A percentile compares a stretch with the other conserved stretches of the same genome.
phyloP scores from a whole-genome alignment of 257 asterid species.

The Henckelia pumila region DNA sequence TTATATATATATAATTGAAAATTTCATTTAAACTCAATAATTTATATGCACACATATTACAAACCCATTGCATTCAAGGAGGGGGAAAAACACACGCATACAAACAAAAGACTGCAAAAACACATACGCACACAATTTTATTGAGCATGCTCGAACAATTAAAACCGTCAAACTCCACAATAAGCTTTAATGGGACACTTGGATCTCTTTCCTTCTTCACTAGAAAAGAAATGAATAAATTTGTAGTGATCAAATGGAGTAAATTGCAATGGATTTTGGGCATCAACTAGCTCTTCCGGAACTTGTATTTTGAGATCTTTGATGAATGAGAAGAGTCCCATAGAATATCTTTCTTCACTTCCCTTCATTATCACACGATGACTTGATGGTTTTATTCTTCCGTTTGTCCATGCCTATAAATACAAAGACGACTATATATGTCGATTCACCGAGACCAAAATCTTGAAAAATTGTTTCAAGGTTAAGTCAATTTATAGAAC shows the following conservation, averaged over 20 bases:
- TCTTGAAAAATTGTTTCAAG: too few species aligned
- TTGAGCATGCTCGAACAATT: too few species aligned
- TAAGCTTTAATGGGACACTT: conserved; percentile 34
- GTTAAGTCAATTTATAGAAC: too few species aligned
- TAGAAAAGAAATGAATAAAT: conserved; percentile 31
- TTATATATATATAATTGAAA: too few species aligned
- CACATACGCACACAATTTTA: too few species aligned
- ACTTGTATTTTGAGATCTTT: conserved; percentile 26
- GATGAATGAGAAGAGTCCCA: conserved; percentile 30
- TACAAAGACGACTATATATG: not conserved
- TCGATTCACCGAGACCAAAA: too few species aligned
- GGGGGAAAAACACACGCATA: too few species aligned
- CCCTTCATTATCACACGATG: conserved; percentile 44
- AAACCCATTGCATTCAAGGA: too few species aligned
- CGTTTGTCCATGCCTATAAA: conserved; percentile 47
- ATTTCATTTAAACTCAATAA: too few species aligned
- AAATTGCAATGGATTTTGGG: conserved; percentile 27
- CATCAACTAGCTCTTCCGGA: conserved; percentile 33
- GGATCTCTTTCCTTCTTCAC: conserved; percentile 37
- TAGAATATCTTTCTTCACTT: conserved; percentile 32
- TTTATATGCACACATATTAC: too few species aligned
- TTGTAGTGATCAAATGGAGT: conserved; percentile 42
- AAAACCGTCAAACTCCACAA: conserved; percentile 40
- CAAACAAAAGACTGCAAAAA: too few species aligned
- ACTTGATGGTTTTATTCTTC: conserved; percentile 36